Evolutionary conservation across 2,329 filamentous ascomycete genomes (phyloP).

Genomic region (Apiospora rasikravindrae): DNA sequence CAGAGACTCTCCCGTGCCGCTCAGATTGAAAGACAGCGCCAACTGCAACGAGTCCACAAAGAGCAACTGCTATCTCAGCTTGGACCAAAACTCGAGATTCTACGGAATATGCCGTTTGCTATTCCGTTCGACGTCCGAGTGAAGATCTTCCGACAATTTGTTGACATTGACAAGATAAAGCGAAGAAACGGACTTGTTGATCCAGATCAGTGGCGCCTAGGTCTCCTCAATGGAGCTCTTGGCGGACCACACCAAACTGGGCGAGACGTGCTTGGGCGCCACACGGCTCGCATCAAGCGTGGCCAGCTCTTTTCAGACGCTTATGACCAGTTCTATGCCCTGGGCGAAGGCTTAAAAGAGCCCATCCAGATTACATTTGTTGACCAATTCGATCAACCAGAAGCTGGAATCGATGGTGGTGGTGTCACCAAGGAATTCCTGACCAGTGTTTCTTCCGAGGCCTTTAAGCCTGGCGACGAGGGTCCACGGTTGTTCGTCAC

Average conservation of each 20-base stretch:
- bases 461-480: conserved; percentile 62
- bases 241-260: conserved; percentile 21
- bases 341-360: conserved; percentile 87
- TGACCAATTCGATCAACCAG: conserved; percentile 82
- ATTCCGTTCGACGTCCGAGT: conserved; percentile 93
- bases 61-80: conserved; percentile 78
- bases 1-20: conserved; percentile 67
- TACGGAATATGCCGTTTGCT: conserved; percentile 96
- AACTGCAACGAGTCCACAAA: conserved; percentile 69
- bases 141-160: conserved; percentile 90
- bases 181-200: conserved; percentile 72
- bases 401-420: conserved; percentile 95
- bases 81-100: conserved; percentile 84
- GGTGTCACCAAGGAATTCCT: conserved; percentile 98
- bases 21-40: conserved; percentile 66
- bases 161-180: conserved; percentile 79
- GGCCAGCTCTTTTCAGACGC: conserved; percentile 86
- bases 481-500: conserved; percentile 74
- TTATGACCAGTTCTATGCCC: conserved; percentile 77
- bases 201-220: conserved; percentile 75
- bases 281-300: conserved; percentile 81
- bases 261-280: conserved; percentile 55
- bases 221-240: conserved; percentile 50
- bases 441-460: conserved; percentile 84
- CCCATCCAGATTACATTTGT: conserved; percentile 97